Conservation (phyloP, 2,329 filamentous ascomycete species). For the Colletotrichum caudatum region DNA sequence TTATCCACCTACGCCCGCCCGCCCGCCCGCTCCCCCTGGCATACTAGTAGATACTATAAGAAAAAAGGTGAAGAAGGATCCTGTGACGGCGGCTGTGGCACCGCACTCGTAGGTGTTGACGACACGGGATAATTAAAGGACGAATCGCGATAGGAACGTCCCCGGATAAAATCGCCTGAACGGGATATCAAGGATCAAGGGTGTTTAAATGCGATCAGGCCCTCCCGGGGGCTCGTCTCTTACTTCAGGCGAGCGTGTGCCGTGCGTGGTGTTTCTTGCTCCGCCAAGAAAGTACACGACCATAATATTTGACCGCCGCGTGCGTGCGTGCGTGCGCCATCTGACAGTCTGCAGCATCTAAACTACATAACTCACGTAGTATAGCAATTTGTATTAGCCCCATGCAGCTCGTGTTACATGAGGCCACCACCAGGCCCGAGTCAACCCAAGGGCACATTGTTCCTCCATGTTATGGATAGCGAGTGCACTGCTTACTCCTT, state of each 20-base stretch:
- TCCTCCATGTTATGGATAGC: background rate
- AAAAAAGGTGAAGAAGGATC: background rate
- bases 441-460: conserved; percentile 29
- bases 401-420: background rate
- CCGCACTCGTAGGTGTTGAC: background rate
- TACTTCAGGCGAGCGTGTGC: conserved; percentile 18
- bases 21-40: background rate
- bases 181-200: conserved; percentile 33
- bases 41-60: background rate
- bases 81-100: conserved; percentile 17
- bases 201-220: conserved; percentile 17
- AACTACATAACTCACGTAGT: too few species aligned
- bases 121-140: conserved; percentile 13
- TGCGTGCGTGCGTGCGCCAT: background rate
- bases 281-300: background rate
- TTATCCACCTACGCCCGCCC: background rate
- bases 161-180: conserved; percentile 38
- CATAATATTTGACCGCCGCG: background rate
- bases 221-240: conserved; percentile 27
- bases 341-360: background rate
- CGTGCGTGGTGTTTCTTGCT: background rate
- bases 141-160: conserved; percentile 25
- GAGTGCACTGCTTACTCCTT: background rate
- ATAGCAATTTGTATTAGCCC: background rate
- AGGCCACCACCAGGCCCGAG: conserved; percentile 10